Conservation (phyloP, 352 stramenopile genomes). For the Phytophthora pistaciae region DNA sequence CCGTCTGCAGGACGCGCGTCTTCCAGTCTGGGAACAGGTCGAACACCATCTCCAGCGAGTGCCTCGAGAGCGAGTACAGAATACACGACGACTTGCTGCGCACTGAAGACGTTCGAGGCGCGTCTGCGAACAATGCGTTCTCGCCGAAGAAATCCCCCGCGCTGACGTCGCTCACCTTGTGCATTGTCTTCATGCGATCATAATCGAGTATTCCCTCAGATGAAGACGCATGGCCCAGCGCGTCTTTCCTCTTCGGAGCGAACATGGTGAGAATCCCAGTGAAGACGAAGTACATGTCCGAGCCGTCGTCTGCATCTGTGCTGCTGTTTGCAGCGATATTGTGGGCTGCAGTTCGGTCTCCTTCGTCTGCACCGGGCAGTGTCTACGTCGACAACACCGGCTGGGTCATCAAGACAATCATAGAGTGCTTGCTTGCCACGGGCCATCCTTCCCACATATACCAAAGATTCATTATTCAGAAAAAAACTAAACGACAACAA, state of each 20-base stretch:
- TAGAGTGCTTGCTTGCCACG: too few relatives aligned
- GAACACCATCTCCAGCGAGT: constrained; percentile 59
- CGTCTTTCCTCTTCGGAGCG: background rate
- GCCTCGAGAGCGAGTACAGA: constrained; percentile 52
- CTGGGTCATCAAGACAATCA: too few relatives aligned
- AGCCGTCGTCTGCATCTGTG: constrained; percentile 52
- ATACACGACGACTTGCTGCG: constrained; percentile 60
- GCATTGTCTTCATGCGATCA: background rate
- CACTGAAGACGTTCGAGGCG: constrained; percentile 43
- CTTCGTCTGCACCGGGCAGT: too few relatives aligned
- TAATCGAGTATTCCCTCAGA: background rate
- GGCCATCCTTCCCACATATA: too few relatives aligned
- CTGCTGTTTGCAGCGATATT: too few relatives aligned
- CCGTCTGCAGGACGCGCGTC: constrained; percentile 50
- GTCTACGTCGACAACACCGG: too few relatives aligned
- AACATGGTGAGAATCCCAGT: constrained; percentile 46
- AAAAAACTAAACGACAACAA: too few relatives aligned
- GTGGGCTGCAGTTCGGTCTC: too few relatives aligned
- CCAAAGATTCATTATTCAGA: too few relatives aligned
- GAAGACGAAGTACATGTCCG: constrained; percentile 69
- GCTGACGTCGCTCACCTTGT: constrained; percentile 52
- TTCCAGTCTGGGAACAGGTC: constrained; percentile 65
- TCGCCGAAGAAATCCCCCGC: constrained; percentile 63
- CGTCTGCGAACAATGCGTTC: constrained; percentile 53
- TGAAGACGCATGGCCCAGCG: background rate